phyloP scores from a whole-genome alignment of 306 rosid genomes.

The Glycine tomentella region DNA sequence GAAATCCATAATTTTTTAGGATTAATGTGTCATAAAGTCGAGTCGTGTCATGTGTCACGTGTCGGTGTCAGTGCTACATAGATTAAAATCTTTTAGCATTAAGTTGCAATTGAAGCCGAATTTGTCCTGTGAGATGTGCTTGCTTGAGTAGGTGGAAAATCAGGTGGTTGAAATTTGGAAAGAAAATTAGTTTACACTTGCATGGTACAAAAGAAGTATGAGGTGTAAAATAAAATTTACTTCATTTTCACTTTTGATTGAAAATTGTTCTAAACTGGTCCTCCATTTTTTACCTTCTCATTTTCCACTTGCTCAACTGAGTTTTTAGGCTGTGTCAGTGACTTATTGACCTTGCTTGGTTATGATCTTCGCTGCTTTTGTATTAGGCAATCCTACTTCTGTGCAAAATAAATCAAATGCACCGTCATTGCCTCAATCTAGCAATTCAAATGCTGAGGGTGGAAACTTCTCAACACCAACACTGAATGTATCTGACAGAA shows the following conservation, averaged over 20 bases:
- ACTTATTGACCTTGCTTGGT: constrained; percentile 15
- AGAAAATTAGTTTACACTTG: constrained; percentile 14
- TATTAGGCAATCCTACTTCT: constrained; percentile 53
- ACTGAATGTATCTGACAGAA: constrained; percentile 49
- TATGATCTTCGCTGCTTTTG: background rate
- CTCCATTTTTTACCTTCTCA: background rate
- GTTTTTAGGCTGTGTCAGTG: constrained; percentile 3
- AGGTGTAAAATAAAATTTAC: too few relatives aligned
- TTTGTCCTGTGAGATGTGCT: background rate
- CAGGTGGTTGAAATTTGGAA: background rate
- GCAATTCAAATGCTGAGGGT: constrained; percentile 50
- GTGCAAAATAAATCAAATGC: constrained; percentile 41
- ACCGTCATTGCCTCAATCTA: constrained; percentile 53
- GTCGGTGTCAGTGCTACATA: too few relatives aligned
- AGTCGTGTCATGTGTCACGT: too few relatives aligned
- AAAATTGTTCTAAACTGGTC: background rate
- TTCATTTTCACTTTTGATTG: background rate
- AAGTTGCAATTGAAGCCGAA: constrained; percentile 5
- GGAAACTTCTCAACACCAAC: constrained; percentile 54
- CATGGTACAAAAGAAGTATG: too few relatives aligned
- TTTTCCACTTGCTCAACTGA: background rate
- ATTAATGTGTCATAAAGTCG: too few relatives aligned
- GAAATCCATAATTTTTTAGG: too few relatives aligned
- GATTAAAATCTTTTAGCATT: background rate
- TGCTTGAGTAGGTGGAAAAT: constrained; percentile 2